Evolutionary conservation across 2,329 filamentous ascomycete species (phyloP), one percentile per base, ranked within the genome.

Genomic region (Didymellaceae sp.): DNA sequence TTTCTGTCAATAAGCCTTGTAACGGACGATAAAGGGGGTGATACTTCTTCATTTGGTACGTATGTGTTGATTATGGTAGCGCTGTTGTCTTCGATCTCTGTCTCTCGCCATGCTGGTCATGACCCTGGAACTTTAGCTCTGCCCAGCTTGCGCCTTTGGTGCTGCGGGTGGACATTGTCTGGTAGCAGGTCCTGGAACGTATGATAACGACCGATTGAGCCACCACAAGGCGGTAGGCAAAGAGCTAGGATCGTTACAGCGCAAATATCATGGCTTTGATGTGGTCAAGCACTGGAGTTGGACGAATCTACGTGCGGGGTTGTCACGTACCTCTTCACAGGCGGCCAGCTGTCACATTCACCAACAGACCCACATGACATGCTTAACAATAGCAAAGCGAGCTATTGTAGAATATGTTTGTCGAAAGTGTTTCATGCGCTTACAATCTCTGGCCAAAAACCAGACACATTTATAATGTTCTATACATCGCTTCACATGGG

Each of bases 271-370:
- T n/a, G n/a, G n/a, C n/a, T n/a, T n/a, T n/a, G n/a, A n/a, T n/a
- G n/a, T n/a, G n/a, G n/a, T n/a, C n/a, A n/a, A n/a, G n/a, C n/a
- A n/a, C n/a, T n/a, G n/a, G n/a, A n/a, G n/a, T n/a, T n/a, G n/a
- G n/a, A n/a, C n/a, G n/a, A 6, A 18, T 10, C 16, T 18, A 7
- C 14, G 17, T 20, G 14, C 7, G 16, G 13, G 16, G 16, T 33
- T 5, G 14, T 18, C 31, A 33, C 2, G 11, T 28, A 7, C 14
- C 18, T 22, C 24, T 25, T 41, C 50, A 44, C 47, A 31, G 45
- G 42, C 41, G 45, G 3, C n/a, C 40, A 30, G 14, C 45, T 24
- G 58, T 57, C 56, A 58, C 60, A 13, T 59, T 58, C 57, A 59
- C 52, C 53, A 42, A 44, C 14, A 40, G 43, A 14, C 20, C 40